These are phyloP conservation scores for Solanum microdontum DNA, from an alignment of 257 asterid genomes.

Conservation along the genomic window DNA sequence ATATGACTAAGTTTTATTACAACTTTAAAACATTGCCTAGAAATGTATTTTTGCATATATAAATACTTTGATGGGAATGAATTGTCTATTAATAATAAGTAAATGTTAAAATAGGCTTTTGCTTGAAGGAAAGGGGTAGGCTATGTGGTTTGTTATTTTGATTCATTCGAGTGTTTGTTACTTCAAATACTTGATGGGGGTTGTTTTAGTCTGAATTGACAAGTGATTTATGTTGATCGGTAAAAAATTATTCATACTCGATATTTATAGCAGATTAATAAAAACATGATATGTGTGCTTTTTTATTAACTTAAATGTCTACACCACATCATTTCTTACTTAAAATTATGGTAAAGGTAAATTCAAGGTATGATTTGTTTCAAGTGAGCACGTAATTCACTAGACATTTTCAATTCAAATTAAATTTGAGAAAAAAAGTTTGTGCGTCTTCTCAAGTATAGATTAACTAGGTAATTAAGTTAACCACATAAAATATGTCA, in stretches of 20 bases:
- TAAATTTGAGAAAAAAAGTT: too few species aligned
- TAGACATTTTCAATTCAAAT: background rate
- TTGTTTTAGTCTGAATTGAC: conserved; percentile 2
- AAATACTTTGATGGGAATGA: background rate
- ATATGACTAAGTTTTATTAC: background rate
- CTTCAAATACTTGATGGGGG: conserved; percentile 10
- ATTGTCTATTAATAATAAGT: background rate
- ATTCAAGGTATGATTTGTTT: too few species aligned
- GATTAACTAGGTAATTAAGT: background rate
- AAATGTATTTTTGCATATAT: background rate
- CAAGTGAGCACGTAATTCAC: background rate
- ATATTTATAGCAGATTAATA: background rate
- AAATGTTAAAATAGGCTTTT: background rate
- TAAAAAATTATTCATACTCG: background rate
- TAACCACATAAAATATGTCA: too few species aligned
- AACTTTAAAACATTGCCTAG: background rate
- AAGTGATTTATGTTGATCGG: background rate
- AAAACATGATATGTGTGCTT: background rate
- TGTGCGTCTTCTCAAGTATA: background rate
- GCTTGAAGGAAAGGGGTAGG: conserved; percentile 9
- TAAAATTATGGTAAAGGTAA: background rate
- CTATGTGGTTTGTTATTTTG: conserved; percentile 15
- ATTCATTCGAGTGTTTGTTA: conserved; percentile 20
- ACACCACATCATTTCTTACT: background rate
- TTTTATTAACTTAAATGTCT: background rate